Evolutionary conservation across 805 yeast genomes (phyloP).

Genomic region (Vanderwaltozyma verrucispora): DNA sequence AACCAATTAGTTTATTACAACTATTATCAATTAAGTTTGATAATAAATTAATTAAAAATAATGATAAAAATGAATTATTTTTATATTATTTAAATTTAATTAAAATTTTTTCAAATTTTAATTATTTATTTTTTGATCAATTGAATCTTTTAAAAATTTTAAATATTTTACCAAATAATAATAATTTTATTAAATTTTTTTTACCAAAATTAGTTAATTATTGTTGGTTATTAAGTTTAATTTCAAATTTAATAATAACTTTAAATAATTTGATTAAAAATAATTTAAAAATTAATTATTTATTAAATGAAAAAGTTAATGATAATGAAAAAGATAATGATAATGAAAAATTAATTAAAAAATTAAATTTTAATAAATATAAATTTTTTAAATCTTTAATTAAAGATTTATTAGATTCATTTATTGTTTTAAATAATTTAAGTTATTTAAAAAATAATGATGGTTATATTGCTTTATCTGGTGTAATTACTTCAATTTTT

Average conservation of each 20-base stretch:
- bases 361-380: slow-evolving; percentile 31
- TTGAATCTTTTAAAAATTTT: slow-evolving; percentile 42
- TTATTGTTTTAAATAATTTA: slow-evolving; percentile 66
- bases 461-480: slow-evolving; percentile 75
- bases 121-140: slow-evolving; percentile 54
- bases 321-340: slow-evolving; percentile 1
- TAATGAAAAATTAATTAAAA: slow-evolving; percentile 22
- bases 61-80: too few relatives aligned
- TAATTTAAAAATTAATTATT: slow-evolving; percentile 25
- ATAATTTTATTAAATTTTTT: slow-evolving; percentile 34
- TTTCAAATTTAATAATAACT: slow-evolving; percentile 52
- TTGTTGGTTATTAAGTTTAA: slow-evolving; percentile 69
- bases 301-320: slow-evolving; percentile 3
- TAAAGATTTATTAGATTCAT: slow-evolving; percentile 67
- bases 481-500: slow-evolving; percentile 67
- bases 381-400: slow-evolving; percentile 51
- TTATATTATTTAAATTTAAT: slow-evolving; percentile 20
- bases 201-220: slow-evolving; percentile 51
- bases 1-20: slow-evolving; percentile 64
- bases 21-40: slow-evolving; percentile 58
- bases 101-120: slow-evolving; percentile 52
- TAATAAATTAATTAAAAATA: slow-evolving; percentile 52
- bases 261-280: slow-evolving; percentile 43
- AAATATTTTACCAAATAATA: slow-evolving; percentile 43
- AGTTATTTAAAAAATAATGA: slow-evolving; percentile 54